Percentiles rank a stretch among this genome's conserved stretches.
Evolutionary conservation across 2,329 filamentous ascomycete species (phyloP).

Genomic region (Sclerotinia minor): DNA sequence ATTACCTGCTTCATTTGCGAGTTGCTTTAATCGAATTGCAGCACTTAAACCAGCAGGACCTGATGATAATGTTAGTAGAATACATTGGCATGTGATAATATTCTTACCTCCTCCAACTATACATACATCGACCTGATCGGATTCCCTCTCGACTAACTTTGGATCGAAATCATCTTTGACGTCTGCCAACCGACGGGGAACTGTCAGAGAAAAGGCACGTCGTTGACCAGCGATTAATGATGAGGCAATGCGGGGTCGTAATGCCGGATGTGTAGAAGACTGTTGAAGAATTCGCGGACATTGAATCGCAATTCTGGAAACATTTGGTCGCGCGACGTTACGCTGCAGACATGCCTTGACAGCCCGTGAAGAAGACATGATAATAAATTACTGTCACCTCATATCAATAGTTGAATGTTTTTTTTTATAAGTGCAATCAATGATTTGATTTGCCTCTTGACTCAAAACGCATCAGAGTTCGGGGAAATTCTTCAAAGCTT

Average conservation of each 20-base stretch:
- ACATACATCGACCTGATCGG: slow-evolving; percentile 92
- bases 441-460: slow-evolving; percentile 10
- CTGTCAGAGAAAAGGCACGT: slow-evolving; percentile 49
- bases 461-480: neutral
- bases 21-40: slow-evolving; percentile 91
- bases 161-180: slow-evolving; percentile 65
- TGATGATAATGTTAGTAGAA: slow-evolving; percentile 38
- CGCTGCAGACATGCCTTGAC: slow-evolving; percentile 36
- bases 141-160: slow-evolving; percentile 74
- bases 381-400: slow-evolving; percentile 34
- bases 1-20: slow-evolving; percentile 91
- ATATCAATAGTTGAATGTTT: slow-evolving; percentile 32
- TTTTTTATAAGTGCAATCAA: slow-evolving; percentile 15
- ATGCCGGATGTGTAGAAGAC: slow-evolving; percentile 30
- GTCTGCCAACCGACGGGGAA: slow-evolving; percentile 46
- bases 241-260: slow-evolving; percentile 31
- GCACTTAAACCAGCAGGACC: slow-evolving; percentile 90
- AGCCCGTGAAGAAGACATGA: slow-evolving; percentile 37
- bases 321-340: slow-evolving; percentile 31
- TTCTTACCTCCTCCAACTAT: slow-evolving; percentile 81
- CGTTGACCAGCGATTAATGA: slow-evolving; percentile 34
- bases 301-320: slow-evolving; percentile 30
- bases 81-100: slow-evolving; percentile 10
- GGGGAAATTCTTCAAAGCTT: slow-evolving; percentile 19
- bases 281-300: slow-evolving; percentile 26